A percentile compares a stretch with the other conserved stretches of the same genome.
phyloP scores from a whole-genome alignment of 495 filamentous ascomycete genomes.

The Penicillium manginii region DNA sequence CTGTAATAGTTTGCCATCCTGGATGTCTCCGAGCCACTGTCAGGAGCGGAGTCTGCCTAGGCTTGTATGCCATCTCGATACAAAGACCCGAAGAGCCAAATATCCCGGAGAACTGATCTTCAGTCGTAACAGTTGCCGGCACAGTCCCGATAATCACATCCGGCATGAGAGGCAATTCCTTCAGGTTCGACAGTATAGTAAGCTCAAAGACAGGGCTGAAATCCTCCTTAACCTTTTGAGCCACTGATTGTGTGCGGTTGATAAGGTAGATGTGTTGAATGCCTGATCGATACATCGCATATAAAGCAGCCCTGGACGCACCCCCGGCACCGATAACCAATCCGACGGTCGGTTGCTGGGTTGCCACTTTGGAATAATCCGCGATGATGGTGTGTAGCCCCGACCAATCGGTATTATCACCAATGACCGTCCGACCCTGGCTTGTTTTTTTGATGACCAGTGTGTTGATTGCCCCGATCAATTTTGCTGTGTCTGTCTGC shows the following conservation, averaged over 20 bases:
- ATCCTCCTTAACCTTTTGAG: constrained; percentile 60
- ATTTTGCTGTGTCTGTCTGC: constrained; percentile 34
- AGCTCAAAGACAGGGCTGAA: constrained; percentile 43
- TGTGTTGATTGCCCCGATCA: constrained; percentile 50
- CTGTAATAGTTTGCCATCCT: constrained; percentile 69
- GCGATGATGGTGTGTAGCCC: constrained; percentile 39
- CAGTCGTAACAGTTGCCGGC: constrained; percentile 23
- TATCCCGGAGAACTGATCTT: constrained; percentile 23
- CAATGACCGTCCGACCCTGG: constrained; percentile 32
- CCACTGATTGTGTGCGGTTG: constrained; percentile 59
- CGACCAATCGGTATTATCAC: constrained; percentile 54
- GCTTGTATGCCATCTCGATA: constrained; percentile 64
- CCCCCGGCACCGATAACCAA: constrained; percentile 51
- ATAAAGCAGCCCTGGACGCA: constrained; percentile 46
- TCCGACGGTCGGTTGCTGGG: constrained; percentile 24
- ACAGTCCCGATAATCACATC: constrained; percentile 34
- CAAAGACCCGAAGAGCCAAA: constrained; percentile 26
- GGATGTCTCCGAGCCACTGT: constrained; percentile 44
- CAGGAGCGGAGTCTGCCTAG: constrained; percentile 63
- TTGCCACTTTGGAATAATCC: constrained; percentile 9
- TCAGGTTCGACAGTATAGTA: constrained; percentile 4
- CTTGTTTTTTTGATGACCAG: constrained; percentile 32
- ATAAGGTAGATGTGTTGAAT: constrained; percentile 65
- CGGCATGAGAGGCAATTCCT: constrained; percentile 10
- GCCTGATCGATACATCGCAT: constrained; percentile 55